A percentile compares a stretch with the other conserved stretches of the same genome.
Evolutionary conservation across 805 yeast species (phyloP).

Genomic region (Pichia gijzeniarum): DNA sequence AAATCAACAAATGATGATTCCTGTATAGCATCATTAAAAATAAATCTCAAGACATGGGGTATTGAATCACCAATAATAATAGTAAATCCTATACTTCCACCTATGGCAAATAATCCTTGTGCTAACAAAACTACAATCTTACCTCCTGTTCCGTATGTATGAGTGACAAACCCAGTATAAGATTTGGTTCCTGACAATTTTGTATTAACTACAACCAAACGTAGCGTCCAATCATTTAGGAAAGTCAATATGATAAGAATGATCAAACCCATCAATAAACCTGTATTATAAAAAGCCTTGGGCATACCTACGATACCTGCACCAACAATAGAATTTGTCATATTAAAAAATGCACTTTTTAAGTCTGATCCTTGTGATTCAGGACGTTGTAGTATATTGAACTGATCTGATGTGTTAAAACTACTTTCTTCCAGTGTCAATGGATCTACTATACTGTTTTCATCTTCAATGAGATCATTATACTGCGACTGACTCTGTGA

Average conservation of each 20-base stretch:
- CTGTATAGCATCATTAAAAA: slow-evolving; percentile 40
- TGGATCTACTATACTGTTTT: slow-evolving; percentile 12
- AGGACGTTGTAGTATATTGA: background rate
- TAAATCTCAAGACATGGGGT: slow-evolving; percentile 74
- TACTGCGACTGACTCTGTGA: background rate
- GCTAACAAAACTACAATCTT: slow-evolving; percentile 59
- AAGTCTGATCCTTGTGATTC: slow-evolving; percentile 38
- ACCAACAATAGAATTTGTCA: slow-evolving; percentile 92
- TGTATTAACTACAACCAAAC: slow-evolving; percentile 76
- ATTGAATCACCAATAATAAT: slow-evolving; percentile 93
- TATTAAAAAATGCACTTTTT: slow-evolving; percentile 91
- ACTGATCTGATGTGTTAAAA: background rate
- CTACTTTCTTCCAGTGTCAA: background rate
- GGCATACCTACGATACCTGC: slow-evolving; percentile 97
- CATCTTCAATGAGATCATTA: slow-evolving; percentile 14
- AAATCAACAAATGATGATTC: slow-evolving; percentile 38
- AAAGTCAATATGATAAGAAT: slow-evolving; percentile 54
- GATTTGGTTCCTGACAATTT: slow-evolving; percentile 68
- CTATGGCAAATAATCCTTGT: slow-evolving; percentile 86
- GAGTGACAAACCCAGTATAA: slow-evolving; percentile 79
- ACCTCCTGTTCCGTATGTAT: slow-evolving; percentile 73
- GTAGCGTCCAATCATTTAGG: slow-evolving; percentile 80
- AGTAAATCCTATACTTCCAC: slow-evolving; percentile 91
- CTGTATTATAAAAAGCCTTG: slow-evolving; percentile 75
- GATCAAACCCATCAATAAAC: slow-evolving; percentile 66